Base-by-base conservation (phyloP, 352 stramenopile genomes). In the Thalassiosira hispida region DNA sequence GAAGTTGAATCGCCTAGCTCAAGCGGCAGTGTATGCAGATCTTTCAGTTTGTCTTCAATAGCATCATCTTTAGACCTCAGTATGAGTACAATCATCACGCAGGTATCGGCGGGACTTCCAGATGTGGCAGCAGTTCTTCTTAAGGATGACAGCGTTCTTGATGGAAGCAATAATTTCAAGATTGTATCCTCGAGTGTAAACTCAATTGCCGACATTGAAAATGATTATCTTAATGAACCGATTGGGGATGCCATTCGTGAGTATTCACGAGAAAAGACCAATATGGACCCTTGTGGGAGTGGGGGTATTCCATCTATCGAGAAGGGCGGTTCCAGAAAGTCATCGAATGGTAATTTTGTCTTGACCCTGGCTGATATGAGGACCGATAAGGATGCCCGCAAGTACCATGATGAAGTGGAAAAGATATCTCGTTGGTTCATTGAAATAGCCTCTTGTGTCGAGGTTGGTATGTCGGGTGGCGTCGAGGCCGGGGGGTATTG, bases 341-440 rank as follows among this genome's bases (percentile, higher is more conserved):
- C 31, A 35, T 14, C 29, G 12, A 38, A 20, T 14, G 51, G 65
- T 44, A 16, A 79, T n/a, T 92, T 89, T 79, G 68, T 89, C 59
- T 22, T 92, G 1, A 83, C 74, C n/a, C 3, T 92, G 12, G 87
- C 87, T 46, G 74, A 88, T 78, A 84, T 86, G 55, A 79, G 23
- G 59, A 52, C 61, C 16, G 49, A 71, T 29, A 38, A 56, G 8
- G 27, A 69, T 38, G 81, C 75, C 22, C 57, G 68, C 0, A 49
- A 83, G n/a, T 93, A 89, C 73, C 87, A 93, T 61, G 51, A 86
- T 55, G 16, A 79, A 51, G 73, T 91, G 14, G 83, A 93, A 76
- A 82, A 77, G 52, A 31, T 93, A 5, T 75, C 83, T 29, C 57
- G 83, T 5, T 91, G 72, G 55, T 93, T 83, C 33, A 93, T 93